Conservation (phyloP, 176 grass and related monocot genomes). For the Oryza meridionalis region DNA sequence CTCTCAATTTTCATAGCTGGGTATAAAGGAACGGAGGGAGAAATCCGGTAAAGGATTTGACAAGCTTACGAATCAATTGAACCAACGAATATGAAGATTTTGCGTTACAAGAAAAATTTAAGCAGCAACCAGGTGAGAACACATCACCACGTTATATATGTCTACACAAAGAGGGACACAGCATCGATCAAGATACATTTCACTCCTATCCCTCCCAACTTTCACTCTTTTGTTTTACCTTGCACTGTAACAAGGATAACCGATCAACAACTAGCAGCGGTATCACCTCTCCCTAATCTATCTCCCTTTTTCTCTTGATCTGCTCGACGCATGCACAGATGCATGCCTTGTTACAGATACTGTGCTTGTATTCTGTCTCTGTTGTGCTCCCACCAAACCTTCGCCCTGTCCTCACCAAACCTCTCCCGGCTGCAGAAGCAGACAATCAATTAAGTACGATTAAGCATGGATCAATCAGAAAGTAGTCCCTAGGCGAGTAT, state of each 20-base stretch:
- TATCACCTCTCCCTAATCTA: constrained; percentile 37
- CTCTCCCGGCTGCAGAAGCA: constrained; percentile 68
- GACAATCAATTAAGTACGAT: neutral
- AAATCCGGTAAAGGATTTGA: neutral
- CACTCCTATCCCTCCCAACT: neutral
- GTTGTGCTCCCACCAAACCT: constrained; percentile 98
- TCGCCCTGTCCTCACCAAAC: constrained; percentile 87
- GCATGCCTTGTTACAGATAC: constrained; percentile 53
- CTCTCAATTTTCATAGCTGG: too few species aligned
- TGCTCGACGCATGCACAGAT: neutral
- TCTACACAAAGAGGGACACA: constrained; percentile 19
- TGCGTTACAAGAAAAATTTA: neutral
- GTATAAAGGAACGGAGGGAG: neutral
- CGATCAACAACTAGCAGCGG: neutral
- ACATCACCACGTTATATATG: constrained; percentile 1
- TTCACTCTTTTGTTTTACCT: constrained; percentile 20
- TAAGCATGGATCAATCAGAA: neutral
- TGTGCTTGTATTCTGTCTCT: constrained; percentile 83
- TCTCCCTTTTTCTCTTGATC: neutral
- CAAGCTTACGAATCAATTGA: neutral
- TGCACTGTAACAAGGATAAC: neutral
- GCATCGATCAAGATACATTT: constrained; percentile 6
- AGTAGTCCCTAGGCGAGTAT: neutral
- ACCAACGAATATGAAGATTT: constrained; percentile 9
- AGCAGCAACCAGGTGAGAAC: neutral